Evolutionary conservation across 352 stramenopile species (phyloP), one percentile per base, ranked within the genome.

Genomic region (Phytophthora cryptogea): DNA sequence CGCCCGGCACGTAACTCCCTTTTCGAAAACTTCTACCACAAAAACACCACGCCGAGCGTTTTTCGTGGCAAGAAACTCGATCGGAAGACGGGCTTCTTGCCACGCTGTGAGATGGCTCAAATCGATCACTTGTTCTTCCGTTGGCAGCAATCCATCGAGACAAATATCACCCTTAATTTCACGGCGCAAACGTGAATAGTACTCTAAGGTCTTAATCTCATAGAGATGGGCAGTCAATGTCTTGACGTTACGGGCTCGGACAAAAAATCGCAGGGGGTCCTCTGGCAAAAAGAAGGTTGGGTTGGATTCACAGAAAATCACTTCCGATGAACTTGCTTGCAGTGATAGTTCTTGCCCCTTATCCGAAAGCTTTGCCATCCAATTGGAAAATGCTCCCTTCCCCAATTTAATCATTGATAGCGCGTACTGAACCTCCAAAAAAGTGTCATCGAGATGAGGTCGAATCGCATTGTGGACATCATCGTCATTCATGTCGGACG

Each of bases 11-110:
- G 76, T 79, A 17, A 72, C 67, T 27, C 76, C 71, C 20, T 79
- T 80, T 41, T 82, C 76, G 30, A 89, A 74, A 7, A 89, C 63
- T 61, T 89, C 79, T 4, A 89, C 76, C 9, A 89, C 72, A 45
- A 82, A 89, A 6, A 88, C 70, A 11, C 80, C 77, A 31, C 77
- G 80, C 20, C 68, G 49, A 32, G 11, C 10, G 8, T 64, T 44
- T 20, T 39, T 46, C 14, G 36, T 61, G 13, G 31, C 45, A 28
- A 59, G 20, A 45, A 79, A 76, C 30, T 61, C 30, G 16, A 83
- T 63, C 4, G 67, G 55, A 41, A 89, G 51, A 10, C 69, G 61
- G 1, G 59, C 59, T 51, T 82, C 67, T 62, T 87, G 76, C 65
- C 72, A 83, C 28, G 65, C 48, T 5, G 55, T 62, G 16, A 88